These are phyloP conservation scores for Diaporthe citriasiana DNA, from an alignment of 2,329 filamentous ascomycete genomes.

Conservation along the genomic window DNA sequence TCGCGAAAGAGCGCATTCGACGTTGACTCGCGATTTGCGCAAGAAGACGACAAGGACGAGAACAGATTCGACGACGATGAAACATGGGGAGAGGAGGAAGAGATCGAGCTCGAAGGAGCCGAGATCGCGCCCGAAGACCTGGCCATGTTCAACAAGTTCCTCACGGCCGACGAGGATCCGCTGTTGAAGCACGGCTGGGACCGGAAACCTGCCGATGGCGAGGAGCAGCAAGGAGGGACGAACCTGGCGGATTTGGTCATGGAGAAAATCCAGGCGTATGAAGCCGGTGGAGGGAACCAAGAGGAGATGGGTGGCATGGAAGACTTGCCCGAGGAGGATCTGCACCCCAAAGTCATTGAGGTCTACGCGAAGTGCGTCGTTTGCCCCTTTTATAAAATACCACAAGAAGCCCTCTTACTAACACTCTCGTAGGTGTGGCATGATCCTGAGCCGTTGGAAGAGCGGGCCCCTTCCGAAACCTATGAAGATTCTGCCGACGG, in stretches of 20 bases:
- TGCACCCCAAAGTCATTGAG: slow-evolving; percentile 92
- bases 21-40: slow-evolving; percentile 82
- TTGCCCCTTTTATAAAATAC: slow-evolving; percentile 17
- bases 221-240: slow-evolving; percentile 67
- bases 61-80: slow-evolving; percentile 69
- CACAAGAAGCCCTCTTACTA: slow-evolving; percentile 30
- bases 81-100: slow-evolving; percentile 85
- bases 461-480: slow-evolving; percentile 97
- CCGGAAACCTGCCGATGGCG: slow-evolving; percentile 55
- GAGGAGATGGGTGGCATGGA: slow-evolving; percentile 72
- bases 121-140: slow-evolving; percentile 92
- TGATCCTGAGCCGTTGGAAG: slow-evolving; percentile 93
- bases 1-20: slow-evolving; percentile 77
- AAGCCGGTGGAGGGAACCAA: slow-evolving; percentile 69
- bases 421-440: slow-evolving; percentile 73
- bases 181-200: slow-evolving; percentile 77
- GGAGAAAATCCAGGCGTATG: slow-evolving; percentile 92
- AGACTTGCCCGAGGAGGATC: slow-evolving; percentile 79
- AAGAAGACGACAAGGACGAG: slow-evolving; percentile 63
- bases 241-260: slow-evolving; percentile 95
- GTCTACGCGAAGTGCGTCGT: slow-evolving; percentile 85
- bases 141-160: slow-evolving; percentile 91
- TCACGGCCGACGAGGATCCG: slow-evolving; percentile 80
- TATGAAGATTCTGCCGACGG: slow-evolving; percentile 94
- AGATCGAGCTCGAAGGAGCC: slow-evolving; percentile 70